Evolutionary conservation across 2,329 filamentous ascomycete species (phyloP).

Genomic region (Chaetomiaceae sp.): DNA sequence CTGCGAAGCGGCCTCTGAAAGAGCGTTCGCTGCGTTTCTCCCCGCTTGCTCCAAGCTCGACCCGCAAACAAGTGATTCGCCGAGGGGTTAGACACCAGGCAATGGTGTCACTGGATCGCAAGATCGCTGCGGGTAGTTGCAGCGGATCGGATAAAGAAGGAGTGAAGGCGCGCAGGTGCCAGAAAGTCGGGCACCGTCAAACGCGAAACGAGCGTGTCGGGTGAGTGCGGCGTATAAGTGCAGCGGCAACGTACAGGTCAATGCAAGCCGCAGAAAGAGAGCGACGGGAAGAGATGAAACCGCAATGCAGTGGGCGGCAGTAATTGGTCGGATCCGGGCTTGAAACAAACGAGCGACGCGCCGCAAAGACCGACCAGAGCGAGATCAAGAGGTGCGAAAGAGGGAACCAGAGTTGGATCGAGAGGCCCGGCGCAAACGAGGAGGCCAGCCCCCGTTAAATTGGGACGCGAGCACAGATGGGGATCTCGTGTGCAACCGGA

Average conservation of each 20-base stretch:
- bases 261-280: slow-evolving; percentile 10
- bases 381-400: neutral
- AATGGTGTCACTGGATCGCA: neutral
- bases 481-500: slow-evolving; percentile 12
- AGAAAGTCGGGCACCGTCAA: slow-evolving; percentile 8
- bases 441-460: slow-evolving; percentile 16
- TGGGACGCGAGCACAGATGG: slow-evolving; percentile 1
- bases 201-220: slow-evolving; percentile 3
- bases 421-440: neutral
- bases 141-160: slow-evolving; percentile 6
- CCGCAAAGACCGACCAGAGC: neutral
- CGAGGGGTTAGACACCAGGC: slow-evolving; percentile 11
- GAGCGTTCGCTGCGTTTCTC: slow-evolving; percentile 1
- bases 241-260: neutral
- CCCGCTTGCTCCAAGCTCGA: slow-evolving; percentile 7
- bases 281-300: slow-evolving; percentile 6
- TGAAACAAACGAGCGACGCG: slow-evolving; percentile 10
- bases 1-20: slow-evolving; percentile 8
- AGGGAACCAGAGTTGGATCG: neutral
- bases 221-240: slow-evolving; percentile 1
- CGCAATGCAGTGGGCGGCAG: slow-evolving; percentile 2
- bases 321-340: neutral
- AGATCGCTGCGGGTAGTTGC: slow-evolving; percentile 8
- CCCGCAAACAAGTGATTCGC: slow-evolving; percentile 17
- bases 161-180: slow-evolving; percentile 2